phyloP scores from a whole-genome alignment of 768 basidiomycete species.

The Lentinula boryana region DNA sequence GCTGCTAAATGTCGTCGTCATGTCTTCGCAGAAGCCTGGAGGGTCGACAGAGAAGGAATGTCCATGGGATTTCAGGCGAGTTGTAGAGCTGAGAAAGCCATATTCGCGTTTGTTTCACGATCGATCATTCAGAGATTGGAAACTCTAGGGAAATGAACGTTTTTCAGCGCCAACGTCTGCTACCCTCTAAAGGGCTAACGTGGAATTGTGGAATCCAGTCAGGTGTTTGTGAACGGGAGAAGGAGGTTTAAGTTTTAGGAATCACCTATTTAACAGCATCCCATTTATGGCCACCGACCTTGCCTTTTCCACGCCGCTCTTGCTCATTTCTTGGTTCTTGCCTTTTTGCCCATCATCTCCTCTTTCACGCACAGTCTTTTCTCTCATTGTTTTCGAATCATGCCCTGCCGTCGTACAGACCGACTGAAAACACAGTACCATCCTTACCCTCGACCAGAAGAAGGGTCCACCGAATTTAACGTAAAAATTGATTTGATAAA shows the following conservation, averaged over 20 bases:
- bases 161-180: too few relatives aligned
- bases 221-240: too few relatives aligned
- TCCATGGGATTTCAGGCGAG: too few relatives aligned
- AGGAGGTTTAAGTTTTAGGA: not conserved
- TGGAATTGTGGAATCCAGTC: too few relatives aligned
- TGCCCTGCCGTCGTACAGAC: not conserved
- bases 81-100: too few relatives aligned
- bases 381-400: not conserved
- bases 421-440: not conserved
- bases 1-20: too few relatives aligned
- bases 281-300: not conserved
- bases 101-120: too few relatives aligned
- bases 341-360: not conserved
- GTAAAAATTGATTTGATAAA: not conserved
- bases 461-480: not conserved
- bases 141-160: too few relatives aligned
- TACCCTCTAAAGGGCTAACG: too few relatives aligned
- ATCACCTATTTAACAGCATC: not conserved
- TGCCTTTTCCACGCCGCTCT: not conserved
- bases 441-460: not conserved
- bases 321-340: not conserved
- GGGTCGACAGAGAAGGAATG: too few relatives aligned
- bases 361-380: not conserved
- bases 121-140: too few relatives aligned
- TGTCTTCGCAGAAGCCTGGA: too few relatives aligned